Evolutionary conservation across 306 rosid species (phyloP), one percentile per base, ranked within the genome.

Genomic region (Sophora flavescens): DNA sequence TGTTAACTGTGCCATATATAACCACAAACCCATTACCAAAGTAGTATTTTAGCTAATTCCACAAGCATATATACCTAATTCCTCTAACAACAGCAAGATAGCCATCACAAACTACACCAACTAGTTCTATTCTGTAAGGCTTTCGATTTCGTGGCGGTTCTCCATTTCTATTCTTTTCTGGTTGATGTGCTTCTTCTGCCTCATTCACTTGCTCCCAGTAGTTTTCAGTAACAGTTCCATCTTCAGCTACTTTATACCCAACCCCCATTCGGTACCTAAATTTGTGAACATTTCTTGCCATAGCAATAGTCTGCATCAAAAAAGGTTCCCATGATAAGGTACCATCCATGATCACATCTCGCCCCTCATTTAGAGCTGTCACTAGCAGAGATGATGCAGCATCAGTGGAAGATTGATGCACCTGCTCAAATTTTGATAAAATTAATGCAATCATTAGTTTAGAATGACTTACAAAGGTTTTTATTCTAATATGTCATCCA

Each of bases 61-160:
- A 38, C 16, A 76, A 63, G 59, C 2, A 42, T 13, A 39, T 35
- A 14, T 73, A 91, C 97, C 97, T 92, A 3, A 95, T 92, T 78
- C 97, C 99, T 84, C 99, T 88, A 52, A 88, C 87, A 54, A 92
- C 97, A 63, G 99, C 99, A 54, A 95, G 82, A 70, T 92, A 88
- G 60, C 93, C 90, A 82, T 95, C 97, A 87, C 99, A 95, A 77
- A 92, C 93, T 52, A 95, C 97, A 52, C 99, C 99, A 74, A 93
- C 93, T 81, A 95, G 75, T 89, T 95, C 97, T 51, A 95, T 89
- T 86, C 91, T 87, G 74, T 95, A 95, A 13, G 99, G 96, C 72
- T 74, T 88, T 77, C 84, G 80, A 6, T 17, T 54, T 48, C 30
- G 54, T 15, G 59, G 54, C 14, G 59, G 36, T 28, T 74, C 79